Evolutionary conservation across 768 basidiomycete species (phyloP).

Genomic region (Suillus tomentosus): DNA sequence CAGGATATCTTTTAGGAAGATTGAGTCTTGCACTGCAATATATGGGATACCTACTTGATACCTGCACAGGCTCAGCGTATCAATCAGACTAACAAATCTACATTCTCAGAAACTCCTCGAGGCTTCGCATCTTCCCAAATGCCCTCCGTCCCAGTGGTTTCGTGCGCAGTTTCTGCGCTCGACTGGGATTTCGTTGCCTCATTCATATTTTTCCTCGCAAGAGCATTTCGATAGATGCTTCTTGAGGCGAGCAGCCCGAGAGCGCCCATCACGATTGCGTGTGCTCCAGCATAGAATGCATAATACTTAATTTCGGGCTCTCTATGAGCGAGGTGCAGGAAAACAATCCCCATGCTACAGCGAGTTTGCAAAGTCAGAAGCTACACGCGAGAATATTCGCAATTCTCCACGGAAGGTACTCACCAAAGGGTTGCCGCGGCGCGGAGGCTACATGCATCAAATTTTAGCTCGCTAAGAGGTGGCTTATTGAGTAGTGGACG

Average conservation of each 20-base stretch:
- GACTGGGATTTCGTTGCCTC: neutral
- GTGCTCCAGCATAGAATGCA: slow-evolving; percentile 6
- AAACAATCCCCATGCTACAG: neutral
- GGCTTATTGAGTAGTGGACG: neutral
- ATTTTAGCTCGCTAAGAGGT: neutral
- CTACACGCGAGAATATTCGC: neutral
- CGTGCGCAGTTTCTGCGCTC: neutral
- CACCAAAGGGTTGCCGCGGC: neutral
- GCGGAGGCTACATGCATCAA: neutral
- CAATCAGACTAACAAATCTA: neutral
- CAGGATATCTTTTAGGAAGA: neutral
- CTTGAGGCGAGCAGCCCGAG: neutral
- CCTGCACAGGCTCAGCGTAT: neutral
- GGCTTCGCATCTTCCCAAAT: neutral
- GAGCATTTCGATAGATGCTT: neutral
- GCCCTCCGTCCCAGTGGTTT: neutral
- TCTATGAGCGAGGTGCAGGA: neutral
- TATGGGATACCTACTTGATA: neutral
- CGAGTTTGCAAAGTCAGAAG: neutral
- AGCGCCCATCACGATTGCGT: neutral
- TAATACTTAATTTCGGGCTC: slow-evolving; percentile 1
- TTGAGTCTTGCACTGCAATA: neutral
- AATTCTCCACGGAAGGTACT: neutral
- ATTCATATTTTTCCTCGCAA: neutral
- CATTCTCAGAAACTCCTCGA: no score